Percentiles rank a stretch among this genome's conserved stretches.
phyloP scores from a whole-genome alignment of 148 eudicot genomes.

The Polygonum maritimum region DNA sequence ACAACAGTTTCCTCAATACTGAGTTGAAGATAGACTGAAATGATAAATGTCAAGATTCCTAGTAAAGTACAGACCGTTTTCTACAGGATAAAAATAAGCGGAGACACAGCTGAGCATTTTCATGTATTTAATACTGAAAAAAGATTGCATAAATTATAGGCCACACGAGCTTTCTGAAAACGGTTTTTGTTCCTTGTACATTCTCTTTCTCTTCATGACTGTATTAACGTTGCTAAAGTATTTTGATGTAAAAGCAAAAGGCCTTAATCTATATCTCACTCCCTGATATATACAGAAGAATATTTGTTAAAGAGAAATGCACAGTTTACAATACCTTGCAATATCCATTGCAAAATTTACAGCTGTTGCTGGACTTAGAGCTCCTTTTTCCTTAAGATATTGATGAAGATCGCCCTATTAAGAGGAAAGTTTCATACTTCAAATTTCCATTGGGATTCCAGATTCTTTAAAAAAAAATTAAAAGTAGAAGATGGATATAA shows the following conservation, averaged over 20 bases:
- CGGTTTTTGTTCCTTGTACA: background rate
- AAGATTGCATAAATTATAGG: background rate
- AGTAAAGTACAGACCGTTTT: background rate
- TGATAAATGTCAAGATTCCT: background rate
- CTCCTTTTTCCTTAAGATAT: constrained; percentile 80
- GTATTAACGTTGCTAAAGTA: background rate
- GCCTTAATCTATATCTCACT: background rate
- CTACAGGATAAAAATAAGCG: background rate
- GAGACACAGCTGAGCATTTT: background rate
- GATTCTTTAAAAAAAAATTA: background rate
- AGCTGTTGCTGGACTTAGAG: constrained; percentile 74
- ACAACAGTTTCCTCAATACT: background rate
- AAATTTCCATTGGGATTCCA: background rate
- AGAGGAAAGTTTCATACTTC: background rate
- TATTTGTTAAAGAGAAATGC: background rate
- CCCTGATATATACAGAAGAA: background rate
- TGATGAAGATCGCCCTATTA: constrained; percentile 92
- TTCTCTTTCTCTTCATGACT: background rate
- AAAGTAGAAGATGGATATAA: background rate
- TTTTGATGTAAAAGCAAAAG: background rate
- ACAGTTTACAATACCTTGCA: constrained; percentile 52
- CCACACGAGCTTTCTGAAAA: background rate
- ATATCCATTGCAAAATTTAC: constrained; percentile 89
- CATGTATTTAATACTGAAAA: background rate
- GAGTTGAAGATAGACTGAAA: background rate